phyloP scores from a whole-genome alignment of 176 grass and related monocot species.

The Guadua angustifolia region DNA sequence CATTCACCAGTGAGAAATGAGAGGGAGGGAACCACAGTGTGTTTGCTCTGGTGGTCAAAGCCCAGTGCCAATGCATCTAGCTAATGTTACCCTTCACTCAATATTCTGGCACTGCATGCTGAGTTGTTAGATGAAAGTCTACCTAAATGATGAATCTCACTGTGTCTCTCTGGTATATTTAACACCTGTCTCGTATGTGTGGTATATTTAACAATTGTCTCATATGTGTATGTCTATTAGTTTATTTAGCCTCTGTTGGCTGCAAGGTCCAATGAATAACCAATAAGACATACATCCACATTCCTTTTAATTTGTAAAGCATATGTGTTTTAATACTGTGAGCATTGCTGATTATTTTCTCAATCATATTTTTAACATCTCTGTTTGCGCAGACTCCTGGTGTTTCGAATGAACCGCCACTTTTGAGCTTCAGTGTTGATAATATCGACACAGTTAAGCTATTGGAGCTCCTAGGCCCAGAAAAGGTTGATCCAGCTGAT shows the following conservation, averaged over 20 bases:
- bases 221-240: neutral
- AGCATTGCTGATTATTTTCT: constrained; percentile 25
- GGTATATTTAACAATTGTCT: neutral
- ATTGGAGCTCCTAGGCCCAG: constrained; percentile 87
- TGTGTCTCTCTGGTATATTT: neutral
- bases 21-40: neutral
- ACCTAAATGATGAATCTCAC: neutral
- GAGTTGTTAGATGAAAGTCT: constrained; percentile 12
- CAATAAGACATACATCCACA: neutral
- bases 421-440: constrained; percentile 61
- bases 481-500: constrained; percentile 91
- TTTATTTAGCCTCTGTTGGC: neutral
- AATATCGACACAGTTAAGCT: constrained; percentile 90
- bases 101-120: constrained; percentile 1
- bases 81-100: neutral
- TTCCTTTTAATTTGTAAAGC: constrained; percentile 16
- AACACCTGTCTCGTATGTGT: neutral
- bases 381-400: constrained; percentile 57
- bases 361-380: constrained; percentile 33
- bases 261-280: constrained; percentile 21
- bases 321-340: neutral
- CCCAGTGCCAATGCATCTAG: neutral
- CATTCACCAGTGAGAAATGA: neutral
- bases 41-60: neutral
- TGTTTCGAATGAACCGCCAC: constrained; percentile 54